Evolutionary conservation across 1,284 basidiomycete species (phyloP), one percentile per base, ranked within the genome.

Genomic region (Pseudozyma sp.): DNA sequence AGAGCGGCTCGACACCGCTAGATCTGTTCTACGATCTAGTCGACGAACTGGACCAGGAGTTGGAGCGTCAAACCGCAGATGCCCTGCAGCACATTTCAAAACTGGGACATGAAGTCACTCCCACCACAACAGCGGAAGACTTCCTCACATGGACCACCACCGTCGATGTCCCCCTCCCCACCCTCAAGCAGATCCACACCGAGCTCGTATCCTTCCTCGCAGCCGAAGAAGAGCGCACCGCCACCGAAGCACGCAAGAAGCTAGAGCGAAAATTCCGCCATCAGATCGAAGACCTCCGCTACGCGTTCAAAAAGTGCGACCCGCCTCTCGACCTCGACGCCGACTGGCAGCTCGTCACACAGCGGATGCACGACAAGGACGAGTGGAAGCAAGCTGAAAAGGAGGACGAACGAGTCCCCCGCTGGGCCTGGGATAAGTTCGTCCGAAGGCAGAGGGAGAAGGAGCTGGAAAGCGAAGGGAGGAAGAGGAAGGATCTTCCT

Each of bases 21-120:
- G 96, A 99, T 75, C 88, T 99, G 10, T 99, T 97, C 86, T 97
- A 94, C 93, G 96, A 99, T 84, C 84, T 89, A 5, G 91, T 97
- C 43, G 96, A 99, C 85, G 88, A 88, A 42, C 88, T 97, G 4
- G 93, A 94, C 78, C 91, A 94, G 79, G 89, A 90, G 73, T 88
- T 97, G 11, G 94, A 96, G 70, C 88, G 88, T 29, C 92, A 92
- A 77, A 90, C 92, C 29, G 87, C 86, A 9, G 68, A 88, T 10
- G 89, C 90, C 0, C 90, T 92, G 68, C 88, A 69, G 35, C 68
- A 87, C 39, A 89, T 88, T 3, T 87, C 93, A 68, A 87, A 87
- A 64, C 86, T 87, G 46, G 89, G 90, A 85, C 82, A 89, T 77
- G 81, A 61, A 78, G 84, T 78, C 81, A 86, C 49, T 85, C 82